Evolutionary conservation across 208 protist genomes (phyloP).

Genomic region (Crithidia thermophila): DNA sequence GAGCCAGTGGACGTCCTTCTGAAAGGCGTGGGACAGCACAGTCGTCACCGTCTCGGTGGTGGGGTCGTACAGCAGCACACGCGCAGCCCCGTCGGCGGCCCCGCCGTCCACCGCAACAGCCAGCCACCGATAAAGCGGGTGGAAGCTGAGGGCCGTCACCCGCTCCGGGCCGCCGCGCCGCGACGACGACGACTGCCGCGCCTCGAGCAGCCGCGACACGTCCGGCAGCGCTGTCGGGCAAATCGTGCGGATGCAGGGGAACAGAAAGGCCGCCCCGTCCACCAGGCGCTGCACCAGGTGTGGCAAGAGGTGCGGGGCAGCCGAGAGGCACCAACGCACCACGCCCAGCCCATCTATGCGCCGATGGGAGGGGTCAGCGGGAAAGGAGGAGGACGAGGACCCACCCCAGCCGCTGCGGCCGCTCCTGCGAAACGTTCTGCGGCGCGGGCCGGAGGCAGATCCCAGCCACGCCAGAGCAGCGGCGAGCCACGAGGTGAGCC

Average conservation of each 20-base stretch:
- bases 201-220: constrained; percentile 9
- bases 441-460: too few relatives aligned
- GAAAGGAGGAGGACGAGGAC: background rate
- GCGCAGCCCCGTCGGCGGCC: constrained; percentile 26
- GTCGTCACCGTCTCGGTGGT: constrained; percentile 29
- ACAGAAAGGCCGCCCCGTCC: constrained; percentile 29
- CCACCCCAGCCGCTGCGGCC: too few relatives aligned
- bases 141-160: constrained; percentile 54
- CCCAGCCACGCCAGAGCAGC: too few relatives aligned
- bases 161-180: constrained; percentile 43
- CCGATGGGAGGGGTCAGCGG: background rate
- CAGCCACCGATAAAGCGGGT: constrained; percentile 55
- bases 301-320: constrained; percentile 21
- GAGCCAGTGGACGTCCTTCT: constrained; percentile 52
- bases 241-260: constrained; percentile 49
- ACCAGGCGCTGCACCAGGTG: constrained; percentile 22
- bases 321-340: background rate
- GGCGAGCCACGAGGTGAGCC: too few relatives aligned
- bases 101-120: constrained; percentile 75
- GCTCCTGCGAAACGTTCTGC: too few relatives aligned
- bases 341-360: background rate
- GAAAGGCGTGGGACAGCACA: constrained; percentile 80
- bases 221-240: constrained; percentile 61
- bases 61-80: constrained; percentile 74
- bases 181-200: constrained; percentile 16